Conservation (phyloP, 257 asterid genomes). For the Solanum clarkiae region DNA sequence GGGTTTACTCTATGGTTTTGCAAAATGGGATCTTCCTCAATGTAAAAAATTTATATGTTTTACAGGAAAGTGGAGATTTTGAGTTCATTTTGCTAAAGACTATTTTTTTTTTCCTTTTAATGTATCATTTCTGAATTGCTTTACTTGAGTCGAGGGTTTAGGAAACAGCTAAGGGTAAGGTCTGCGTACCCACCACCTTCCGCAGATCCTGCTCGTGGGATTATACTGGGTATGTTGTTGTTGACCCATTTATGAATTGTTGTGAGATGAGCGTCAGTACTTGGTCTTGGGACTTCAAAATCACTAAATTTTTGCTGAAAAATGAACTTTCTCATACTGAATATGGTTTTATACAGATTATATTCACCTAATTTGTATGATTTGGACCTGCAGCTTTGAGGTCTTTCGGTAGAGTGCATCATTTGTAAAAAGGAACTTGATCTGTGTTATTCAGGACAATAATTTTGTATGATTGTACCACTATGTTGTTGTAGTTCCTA, state of each 20-base stretch:
- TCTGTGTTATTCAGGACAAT: background rate
- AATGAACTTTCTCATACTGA: background rate
- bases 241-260: background rate
- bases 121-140: background rate
- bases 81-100: background rate
- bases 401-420: background rate
- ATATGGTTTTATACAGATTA: background rate
- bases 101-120: background rate
- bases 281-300: background rate
- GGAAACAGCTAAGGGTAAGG: background rate
- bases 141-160: background rate
- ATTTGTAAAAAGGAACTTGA: background rate
- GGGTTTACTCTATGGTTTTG: background rate
- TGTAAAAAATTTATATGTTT: background rate
- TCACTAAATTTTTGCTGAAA: background rate
- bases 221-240: background rate
- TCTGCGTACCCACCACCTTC: background rate
- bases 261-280: background rate
- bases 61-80: background rate
- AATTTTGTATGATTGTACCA: background rate
- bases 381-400: background rate
- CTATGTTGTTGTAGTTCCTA: background rate
- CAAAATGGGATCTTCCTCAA: background rate
- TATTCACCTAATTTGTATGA: background rate
- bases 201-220: background rate